Evolutionary conservation across 2,329 filamentous ascomycete species (phyloP).

Genomic region (Teratosphaeria zuluensis): DNA sequence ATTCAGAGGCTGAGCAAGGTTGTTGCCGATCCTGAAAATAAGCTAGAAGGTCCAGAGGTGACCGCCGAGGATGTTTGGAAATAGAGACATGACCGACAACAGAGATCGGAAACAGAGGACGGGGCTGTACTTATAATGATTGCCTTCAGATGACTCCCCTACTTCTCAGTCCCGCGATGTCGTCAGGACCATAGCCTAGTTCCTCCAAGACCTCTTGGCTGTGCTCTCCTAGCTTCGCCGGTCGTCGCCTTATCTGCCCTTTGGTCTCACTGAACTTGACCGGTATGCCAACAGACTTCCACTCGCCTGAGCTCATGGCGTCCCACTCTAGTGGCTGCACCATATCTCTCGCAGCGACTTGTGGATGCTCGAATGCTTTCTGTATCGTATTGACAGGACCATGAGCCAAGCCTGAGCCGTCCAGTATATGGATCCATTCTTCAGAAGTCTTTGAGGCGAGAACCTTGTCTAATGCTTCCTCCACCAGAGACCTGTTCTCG

Average conservation of each 20-base stretch:
- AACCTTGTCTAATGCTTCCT: slow-evolving; percentile 25
- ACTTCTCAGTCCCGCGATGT: neutral
- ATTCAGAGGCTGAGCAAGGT: too few relatives aligned
- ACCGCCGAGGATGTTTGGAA: too few relatives aligned
- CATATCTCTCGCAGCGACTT: slow-evolving; percentile 30
- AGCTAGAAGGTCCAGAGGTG: too few relatives aligned
- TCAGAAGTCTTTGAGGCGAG: slow-evolving; percentile 30
- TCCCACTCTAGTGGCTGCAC: slow-evolving; percentile 15
- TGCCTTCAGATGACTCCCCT: neutral
- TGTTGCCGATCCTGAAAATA: too few relatives aligned
- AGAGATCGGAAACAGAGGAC: too few relatives aligned
- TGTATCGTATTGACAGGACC: slow-evolving; percentile 39
- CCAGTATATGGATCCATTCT: slow-evolving; percentile 33
- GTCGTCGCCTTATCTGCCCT: slow-evolving; percentile 13
- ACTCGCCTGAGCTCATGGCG: slow-evolving; percentile 13
- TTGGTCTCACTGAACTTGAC: slow-evolving; percentile 22
- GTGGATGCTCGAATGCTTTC: slow-evolving; percentile 32
- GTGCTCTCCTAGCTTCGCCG: slow-evolving; percentile 19
- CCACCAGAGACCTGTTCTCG: slow-evolving; percentile 25
- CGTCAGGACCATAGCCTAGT: neutral
- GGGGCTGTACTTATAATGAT: neutral
- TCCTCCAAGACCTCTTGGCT: slow-evolving; percentile 16
- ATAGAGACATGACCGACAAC: too few relatives aligned
- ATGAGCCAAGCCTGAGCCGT: slow-evolving; percentile 37
- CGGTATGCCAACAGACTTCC: slow-evolving; percentile 17